Conservation (phyloP, 371 early-diverging fungal species). For the Entomophthora muscae region DNA sequence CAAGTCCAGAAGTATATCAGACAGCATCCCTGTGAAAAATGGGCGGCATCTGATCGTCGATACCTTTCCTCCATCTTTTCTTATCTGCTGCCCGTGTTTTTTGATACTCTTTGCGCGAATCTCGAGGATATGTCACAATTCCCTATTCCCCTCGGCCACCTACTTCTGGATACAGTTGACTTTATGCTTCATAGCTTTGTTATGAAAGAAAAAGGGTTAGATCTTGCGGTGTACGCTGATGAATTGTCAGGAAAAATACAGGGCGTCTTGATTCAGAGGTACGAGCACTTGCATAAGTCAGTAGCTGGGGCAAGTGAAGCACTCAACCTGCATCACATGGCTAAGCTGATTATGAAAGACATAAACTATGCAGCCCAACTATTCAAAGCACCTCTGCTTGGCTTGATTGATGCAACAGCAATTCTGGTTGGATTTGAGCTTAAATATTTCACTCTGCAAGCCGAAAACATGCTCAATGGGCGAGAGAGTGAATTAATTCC, state of each 20-base stretch:
- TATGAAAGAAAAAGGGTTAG: neutral
- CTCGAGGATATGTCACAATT: neutral
- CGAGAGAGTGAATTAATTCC: constrained; percentile 8
- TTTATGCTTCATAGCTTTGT: neutral
- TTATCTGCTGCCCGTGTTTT: neutral
- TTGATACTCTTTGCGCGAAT: neutral
- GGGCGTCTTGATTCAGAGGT: neutral
- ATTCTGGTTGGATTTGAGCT: constrained; percentile 3
- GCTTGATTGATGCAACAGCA: neutral
- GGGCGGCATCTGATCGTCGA: neutral
- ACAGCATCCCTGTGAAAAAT: neutral
- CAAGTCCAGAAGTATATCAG: neutral
- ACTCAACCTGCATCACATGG: neutral
- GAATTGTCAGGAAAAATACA: neutral
- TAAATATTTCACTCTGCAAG: constrained; percentile 6
- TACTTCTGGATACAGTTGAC: neutral
- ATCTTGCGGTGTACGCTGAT: neutral
- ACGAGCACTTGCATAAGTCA: neutral
- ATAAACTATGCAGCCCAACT: neutral
- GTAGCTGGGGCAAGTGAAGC: constrained; percentile 8
- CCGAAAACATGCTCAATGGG: constrained; percentile 5
- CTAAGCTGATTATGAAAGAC: constrained; percentile 7
- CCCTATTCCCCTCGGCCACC: neutral
- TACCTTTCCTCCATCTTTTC: neutral
- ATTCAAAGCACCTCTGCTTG: neutral